These are phyloP conservation scores for Escallonia herrerae DNA, from an alignment of 129 eudicot species.

Conservation along the genomic window DNA sequence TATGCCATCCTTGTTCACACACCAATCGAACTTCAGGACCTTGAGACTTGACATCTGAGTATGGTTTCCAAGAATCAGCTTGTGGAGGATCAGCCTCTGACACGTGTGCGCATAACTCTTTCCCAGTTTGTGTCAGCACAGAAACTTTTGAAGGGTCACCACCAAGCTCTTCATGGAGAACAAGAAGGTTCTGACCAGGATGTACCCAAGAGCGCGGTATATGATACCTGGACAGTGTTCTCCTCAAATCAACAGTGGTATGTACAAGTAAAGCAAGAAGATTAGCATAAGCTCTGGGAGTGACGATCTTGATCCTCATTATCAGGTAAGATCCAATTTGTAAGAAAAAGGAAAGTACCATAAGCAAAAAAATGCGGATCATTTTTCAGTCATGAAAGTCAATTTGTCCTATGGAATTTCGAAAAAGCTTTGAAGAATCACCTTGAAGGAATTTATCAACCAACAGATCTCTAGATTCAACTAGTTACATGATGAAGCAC, in stretches of 20 bases:
- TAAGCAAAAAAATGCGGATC: too few relatives aligned
- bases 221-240: conserved; percentile 41
- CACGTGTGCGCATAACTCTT: conserved; percentile 42
- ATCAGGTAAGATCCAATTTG: neutral
- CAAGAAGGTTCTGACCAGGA: conserved; percentile 61
- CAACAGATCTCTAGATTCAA: neutral
- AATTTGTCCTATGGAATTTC: too few relatives aligned
- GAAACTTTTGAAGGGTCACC: conserved; percentile 62
- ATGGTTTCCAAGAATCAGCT: conserved; percentile 46
- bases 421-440: too few relatives aligned
- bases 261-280: too few relatives aligned
- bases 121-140: conserved; percentile 34
- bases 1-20: conserved; percentile 55
- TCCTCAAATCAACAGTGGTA: too few relatives aligned
- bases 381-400: too few relatives aligned
- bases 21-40: conserved; percentile 40
- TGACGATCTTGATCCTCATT: neutral
- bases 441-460: too few relatives aligned
- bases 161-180: conserved; percentile 74
- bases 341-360: too few relatives aligned
- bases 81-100: conserved; percentile 54
- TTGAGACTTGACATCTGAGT: conserved; percentile 27
- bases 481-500: neutral
- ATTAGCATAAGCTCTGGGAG: too few relatives aligned
- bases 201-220: conserved; percentile 75